These are phyloP conservation scores for Cardamine chenopodiifolia DNA, from an alignment of 345 rosid species.

Conservation along the genomic window DNA sequence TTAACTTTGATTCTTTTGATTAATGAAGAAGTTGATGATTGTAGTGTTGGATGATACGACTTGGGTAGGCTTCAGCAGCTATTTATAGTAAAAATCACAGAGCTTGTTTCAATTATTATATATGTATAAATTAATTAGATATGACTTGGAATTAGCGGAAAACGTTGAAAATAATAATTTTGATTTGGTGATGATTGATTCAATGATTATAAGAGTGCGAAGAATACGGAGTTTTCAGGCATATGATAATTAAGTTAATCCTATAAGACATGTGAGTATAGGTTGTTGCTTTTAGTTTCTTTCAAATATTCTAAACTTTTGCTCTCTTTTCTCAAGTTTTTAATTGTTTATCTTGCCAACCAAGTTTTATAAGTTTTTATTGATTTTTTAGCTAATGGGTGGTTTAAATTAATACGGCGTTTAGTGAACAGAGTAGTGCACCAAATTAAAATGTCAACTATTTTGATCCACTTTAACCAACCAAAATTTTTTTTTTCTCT, in stretches of 20 bases:
- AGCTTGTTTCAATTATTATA: conserved; percentile 3
- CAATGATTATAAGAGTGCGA: conserved; percentile 39
- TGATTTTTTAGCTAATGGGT: not conserved
- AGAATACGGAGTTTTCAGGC: conserved; percentile 35
- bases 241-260: conserved; percentile 29
- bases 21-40: conserved; percentile 15
- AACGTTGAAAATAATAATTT: conserved; percentile 29
- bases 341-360: conserved; percentile 22
- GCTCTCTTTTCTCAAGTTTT: conserved; percentile 1
- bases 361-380: not conserved
- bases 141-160: conserved; percentile 34
- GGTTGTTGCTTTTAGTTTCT: conserved; percentile 17
- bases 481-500: not conserved
- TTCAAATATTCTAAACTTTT: not conserved
- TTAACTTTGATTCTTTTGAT: not conserved
- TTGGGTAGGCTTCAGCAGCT: conserved; percentile 20
- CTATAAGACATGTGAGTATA: conserved; percentile 37
- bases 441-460: not conserved
- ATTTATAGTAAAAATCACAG: conserved; percentile 45
- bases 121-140: not conserved
- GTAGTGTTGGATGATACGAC: conserved; percentile 33
- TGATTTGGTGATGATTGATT: conserved; percentile 39
- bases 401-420: not conserved
- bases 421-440: not conserved
- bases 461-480: not conserved